These are phyloP conservation scores for Paulownia fortunei DNA, from an alignment of 257 asterid species.

Conservation along the genomic window DNA sequence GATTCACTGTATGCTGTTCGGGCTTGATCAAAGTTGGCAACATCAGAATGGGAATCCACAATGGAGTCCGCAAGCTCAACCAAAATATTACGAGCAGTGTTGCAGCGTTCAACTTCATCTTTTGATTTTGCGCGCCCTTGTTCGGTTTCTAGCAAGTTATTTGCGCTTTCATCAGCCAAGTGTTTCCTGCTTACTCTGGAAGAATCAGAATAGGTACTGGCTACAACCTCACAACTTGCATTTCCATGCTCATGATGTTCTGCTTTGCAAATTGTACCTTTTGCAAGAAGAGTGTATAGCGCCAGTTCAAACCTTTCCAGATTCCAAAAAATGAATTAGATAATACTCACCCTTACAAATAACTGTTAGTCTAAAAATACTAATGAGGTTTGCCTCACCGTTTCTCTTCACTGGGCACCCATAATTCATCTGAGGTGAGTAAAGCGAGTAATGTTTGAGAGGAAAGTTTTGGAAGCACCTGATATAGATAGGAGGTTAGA, in stretches of 20 bases:
- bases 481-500: slow-evolving; percentile 32
- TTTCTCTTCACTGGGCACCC: slow-evolving; percentile 97
- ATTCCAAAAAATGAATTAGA: slow-evolving; percentile 10
- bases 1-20: slow-evolving; percentile 50
- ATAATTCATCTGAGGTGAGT: slow-evolving; percentile 88
- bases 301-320: slow-evolving; percentile 86
- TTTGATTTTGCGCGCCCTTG: slow-evolving; percentile 46
- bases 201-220: slow-evolving; percentile 45
- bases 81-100: slow-evolving; percentile 63
- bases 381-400: slow-evolving; percentile 57
- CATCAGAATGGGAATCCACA: slow-evolving; percentile 64
- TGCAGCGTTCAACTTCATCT: slow-evolving; percentile 56
- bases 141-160: slow-evolving; percentile 54
- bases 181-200: slow-evolving; percentile 48
- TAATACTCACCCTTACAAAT: slow-evolving; percentile 20
- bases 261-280: slow-evolving; percentile 53
- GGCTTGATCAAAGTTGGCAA: slow-evolving; percentile 43
- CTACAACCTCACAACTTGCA: slow-evolving; percentile 52
- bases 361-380: slow-evolving; percentile 25
- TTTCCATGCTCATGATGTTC: slow-evolving; percentile 58
- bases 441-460: slow-evolving; percentile 88
- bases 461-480: slow-evolving; percentile 98
- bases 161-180: slow-evolving; percentile 47
- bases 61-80: slow-evolving; percentile 70
- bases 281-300: slow-evolving; percentile 68